phyloP scores from a whole-genome alignment of 768 basidiomycete genomes.

The Fistulinella prunicolor region DNA sequence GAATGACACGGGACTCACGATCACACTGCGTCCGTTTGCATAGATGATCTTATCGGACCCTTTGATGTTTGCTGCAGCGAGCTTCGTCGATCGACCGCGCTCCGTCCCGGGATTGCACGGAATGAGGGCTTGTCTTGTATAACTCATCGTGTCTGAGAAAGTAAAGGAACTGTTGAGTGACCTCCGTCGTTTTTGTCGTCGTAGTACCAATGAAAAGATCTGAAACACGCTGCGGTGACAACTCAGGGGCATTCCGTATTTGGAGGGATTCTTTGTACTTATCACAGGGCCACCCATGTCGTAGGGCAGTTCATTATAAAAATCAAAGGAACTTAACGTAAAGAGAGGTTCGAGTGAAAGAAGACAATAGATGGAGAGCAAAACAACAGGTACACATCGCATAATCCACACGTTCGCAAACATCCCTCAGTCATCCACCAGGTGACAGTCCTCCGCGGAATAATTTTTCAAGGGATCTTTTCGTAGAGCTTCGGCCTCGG shows the following conservation, averaged over 20 bases:
- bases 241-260: slow-evolving; percentile 20
- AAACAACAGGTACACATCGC: background rate
- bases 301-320: slow-evolving; percentile 3
- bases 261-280: too few relatives aligned
- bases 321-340: slow-evolving; percentile 1
- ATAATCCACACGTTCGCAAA: background rate
- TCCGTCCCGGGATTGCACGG: slow-evolving; percentile 69
- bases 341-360: background rate
- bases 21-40: slow-evolving; percentile 77
- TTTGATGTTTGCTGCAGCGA: slow-evolving; percentile 56
- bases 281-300: too few relatives aligned
- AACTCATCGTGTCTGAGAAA: slow-evolving; percentile 41
- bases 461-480: slow-evolving; percentile 84
- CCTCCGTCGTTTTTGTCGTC: background rate
- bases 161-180: background rate
- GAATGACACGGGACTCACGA: slow-evolving; percentile 53
- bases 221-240: slow-evolving; percentile 9
- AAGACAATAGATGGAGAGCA: slow-evolving; percentile 16
- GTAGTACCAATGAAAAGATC: slow-evolving; percentile 1
- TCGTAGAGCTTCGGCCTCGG: slow-evolving; percentile 75
- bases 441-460: slow-evolving; percentile 21
- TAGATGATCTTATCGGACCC: slow-evolving; percentile 74
- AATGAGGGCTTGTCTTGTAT: slow-evolving; percentile 48
- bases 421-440: slow-evolving; percentile 23
- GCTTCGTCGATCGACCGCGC: slow-evolving; percentile 68